These are phyloP conservation scores for Xylaria multiplex DNA, from an alignment of 2,329 filamentous ascomycete genomes.

Conservation along the genomic window DNA sequence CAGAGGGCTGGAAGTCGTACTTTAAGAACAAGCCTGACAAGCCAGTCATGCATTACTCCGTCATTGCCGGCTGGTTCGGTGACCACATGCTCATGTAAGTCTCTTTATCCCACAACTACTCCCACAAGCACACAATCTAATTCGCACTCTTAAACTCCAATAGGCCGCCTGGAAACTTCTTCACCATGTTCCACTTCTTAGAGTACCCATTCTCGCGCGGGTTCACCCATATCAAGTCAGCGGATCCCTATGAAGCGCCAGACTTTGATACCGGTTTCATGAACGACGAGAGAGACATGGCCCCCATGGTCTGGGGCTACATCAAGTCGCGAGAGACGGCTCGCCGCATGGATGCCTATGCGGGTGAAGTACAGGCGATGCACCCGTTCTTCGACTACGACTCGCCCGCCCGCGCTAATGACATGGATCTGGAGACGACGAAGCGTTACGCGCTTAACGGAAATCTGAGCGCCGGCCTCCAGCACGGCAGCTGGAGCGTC, in stretches of 20 bases:
- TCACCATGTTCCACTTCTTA: constrained; percentile 85
- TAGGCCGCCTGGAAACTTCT: constrained; percentile 81
- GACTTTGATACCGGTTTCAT: constrained; percentile 87
- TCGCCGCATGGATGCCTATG: constrained; percentile 79
- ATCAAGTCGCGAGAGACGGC: constrained; percentile 85
- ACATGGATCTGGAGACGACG: constrained; percentile 79
- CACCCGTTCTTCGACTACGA: constrained; percentile 79
- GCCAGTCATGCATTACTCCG: constrained; percentile 86
- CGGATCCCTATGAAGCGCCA: constrained; percentile 76
- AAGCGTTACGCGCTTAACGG: constrained; percentile 79
- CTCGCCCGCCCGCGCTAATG: constrained; percentile 73
- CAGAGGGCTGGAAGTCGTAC: constrained; percentile 80
- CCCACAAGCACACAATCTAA: neutral
- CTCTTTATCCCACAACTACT: constrained; percentile 3
- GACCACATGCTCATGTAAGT: constrained; percentile 68
- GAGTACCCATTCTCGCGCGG: constrained; percentile 82
- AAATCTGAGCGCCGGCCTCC: constrained; percentile 76
- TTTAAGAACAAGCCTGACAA: constrained; percentile 88
- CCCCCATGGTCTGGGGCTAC: constrained; percentile 85
- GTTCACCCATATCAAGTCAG: constrained; percentile 74
- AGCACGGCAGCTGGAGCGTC: constrained; percentile 77
- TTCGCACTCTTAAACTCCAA: constrained; percentile 26
- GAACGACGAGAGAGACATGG: constrained; percentile 87
- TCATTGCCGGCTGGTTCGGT: constrained; percentile 75
- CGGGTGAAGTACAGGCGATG: constrained; percentile 74